Evolutionary conservation across 495 filamentous ascomycete species (phyloP).

Genomic region (Aspergillus funiculosus): DNA sequence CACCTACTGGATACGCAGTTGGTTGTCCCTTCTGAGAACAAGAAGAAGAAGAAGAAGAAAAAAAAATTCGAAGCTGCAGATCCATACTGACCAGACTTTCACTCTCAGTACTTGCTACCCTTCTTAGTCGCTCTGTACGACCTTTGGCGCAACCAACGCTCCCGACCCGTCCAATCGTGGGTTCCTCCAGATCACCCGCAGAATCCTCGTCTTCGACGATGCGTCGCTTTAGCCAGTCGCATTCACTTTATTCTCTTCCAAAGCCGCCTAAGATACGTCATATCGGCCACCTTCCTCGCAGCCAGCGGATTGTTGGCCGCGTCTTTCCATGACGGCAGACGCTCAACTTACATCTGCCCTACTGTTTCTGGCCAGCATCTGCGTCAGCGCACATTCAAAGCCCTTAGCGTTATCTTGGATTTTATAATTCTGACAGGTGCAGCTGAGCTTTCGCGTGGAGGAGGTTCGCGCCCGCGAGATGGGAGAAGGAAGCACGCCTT

Average conservation of each 20-base stretch:
- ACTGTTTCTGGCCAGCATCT: conserved; percentile 23
- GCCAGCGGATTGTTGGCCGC: conserved; percentile 26
- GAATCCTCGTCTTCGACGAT: conserved; percentile 17
- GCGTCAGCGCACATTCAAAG: conserved; percentile 23
- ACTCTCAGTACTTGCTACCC: conserved; percentile 34
- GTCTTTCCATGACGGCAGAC: conserved; percentile 24
- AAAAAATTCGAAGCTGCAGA: background rate
- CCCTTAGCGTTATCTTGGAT: conserved; percentile 31
- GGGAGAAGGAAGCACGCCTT: conserved; percentile 24
- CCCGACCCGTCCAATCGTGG: conserved; percentile 20
- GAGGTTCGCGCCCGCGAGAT: conserved; percentile 19
- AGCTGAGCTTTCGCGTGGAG: conserved; percentile 24
- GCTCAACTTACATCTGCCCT: conserved; percentile 47
- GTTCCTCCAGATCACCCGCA: conserved; percentile 18
- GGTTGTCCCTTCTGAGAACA: too few relatives aligned
- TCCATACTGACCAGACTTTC: conserved; percentile 8
- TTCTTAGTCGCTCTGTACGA: conserved; percentile 42
- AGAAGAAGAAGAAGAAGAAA: too few relatives aligned
- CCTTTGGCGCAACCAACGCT: conserved; percentile 34
- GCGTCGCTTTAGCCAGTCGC: conserved; percentile 22
- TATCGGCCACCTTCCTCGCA: conserved; percentile 31
- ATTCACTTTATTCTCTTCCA: conserved; percentile 25
- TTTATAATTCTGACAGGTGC: conserved; percentile 31
- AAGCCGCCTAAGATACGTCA: conserved; percentile 28
- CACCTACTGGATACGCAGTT: conserved; percentile 36